Conservation (phyloP, 208 protist genomes). For the Angomonas desouzai region DNA sequence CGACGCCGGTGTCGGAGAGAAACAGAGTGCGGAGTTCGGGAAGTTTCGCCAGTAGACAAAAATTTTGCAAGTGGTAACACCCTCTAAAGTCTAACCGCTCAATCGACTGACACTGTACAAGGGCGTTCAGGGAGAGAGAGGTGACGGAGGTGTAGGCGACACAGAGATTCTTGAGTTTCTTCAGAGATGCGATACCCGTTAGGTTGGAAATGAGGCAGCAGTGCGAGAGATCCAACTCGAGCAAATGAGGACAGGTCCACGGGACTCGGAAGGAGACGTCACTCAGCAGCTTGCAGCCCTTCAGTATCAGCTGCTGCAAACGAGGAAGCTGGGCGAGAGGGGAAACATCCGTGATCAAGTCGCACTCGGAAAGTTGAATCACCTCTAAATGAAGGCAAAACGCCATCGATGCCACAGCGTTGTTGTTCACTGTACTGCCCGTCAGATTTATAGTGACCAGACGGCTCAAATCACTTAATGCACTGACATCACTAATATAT, state of each 20-base stretch:
- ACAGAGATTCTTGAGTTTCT: conserved; percentile 3
- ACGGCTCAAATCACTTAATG: conserved; percentile 13
- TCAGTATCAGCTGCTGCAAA: conserved; percentile 22
- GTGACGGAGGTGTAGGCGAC: conserved; percentile 7
- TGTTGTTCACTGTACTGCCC: conserved; percentile 16
- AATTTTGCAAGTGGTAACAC: background rate
- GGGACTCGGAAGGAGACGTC: conserved; percentile 16
- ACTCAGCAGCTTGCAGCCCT: conserved; percentile 12
- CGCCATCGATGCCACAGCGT: conserved; percentile 7
- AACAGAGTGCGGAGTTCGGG: conserved; percentile 32
- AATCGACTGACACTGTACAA: conserved; percentile 4
- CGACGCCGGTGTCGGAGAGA: conserved; percentile 33
- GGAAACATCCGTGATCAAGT: conserved; percentile 9
- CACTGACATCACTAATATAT: conserved; percentile 23
- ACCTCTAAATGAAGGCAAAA: conserved; percentile 15
- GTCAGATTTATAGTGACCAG: conserved; percentile 23
- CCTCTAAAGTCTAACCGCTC: conserved; percentile 6
- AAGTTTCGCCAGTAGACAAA: conserved; percentile 24
- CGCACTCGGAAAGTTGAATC: conserved; percentile 18
- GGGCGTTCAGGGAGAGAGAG: background rate
- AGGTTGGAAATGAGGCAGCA: conserved; percentile 17
- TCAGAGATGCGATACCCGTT: conserved; percentile 3
- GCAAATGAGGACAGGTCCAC: conserved; percentile 27
- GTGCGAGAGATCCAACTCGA: conserved; percentile 20
- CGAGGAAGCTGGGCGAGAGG: conserved; percentile 16